A percentile compares a stretch with the other conserved stretches of the same genome.
Evolutionary conservation across 306 rosid species (phyloP).

Genomic region (Sophora flavescens): DNA sequence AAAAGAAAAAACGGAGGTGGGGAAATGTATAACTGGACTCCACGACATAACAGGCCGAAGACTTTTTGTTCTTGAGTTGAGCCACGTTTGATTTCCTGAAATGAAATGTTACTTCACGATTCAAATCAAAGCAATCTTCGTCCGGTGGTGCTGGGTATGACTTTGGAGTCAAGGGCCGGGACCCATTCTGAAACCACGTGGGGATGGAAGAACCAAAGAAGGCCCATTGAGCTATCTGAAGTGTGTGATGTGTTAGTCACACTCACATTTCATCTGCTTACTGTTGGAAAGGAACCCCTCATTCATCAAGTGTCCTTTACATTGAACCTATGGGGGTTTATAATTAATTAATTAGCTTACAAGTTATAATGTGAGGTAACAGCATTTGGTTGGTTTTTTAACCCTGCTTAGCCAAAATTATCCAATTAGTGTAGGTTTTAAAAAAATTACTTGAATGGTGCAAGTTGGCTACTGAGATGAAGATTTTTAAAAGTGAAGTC

Average conservation of each 20-base stretch:
- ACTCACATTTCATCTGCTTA: conserved; percentile 22
- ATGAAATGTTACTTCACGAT: neutral
- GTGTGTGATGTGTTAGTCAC: conserved; percentile 6
- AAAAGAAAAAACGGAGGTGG: neutral
- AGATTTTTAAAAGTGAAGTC: no score
- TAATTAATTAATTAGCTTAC: neutral
- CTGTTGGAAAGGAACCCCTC: conserved; percentile 34
- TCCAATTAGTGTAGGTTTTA: no score
- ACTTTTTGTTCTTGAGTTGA: neutral
- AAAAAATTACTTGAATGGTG: no score
- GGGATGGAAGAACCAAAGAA: neutral
- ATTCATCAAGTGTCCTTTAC: neutral
- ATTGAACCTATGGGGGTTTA: conserved; percentile 27
- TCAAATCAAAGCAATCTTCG: neutral
- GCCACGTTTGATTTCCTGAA: conserved; percentile 4
- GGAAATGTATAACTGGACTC: conserved; percentile 41
- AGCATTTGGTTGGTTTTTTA: neutral
- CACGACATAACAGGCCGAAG: conserved; percentile 3
- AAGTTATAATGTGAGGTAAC: neutral
- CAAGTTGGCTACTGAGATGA: no score
- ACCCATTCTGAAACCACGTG: conserved; percentile 6
- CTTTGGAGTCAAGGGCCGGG: conserved; percentile 7
- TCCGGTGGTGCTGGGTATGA: neutral
- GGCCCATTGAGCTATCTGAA: conserved; percentile 20
- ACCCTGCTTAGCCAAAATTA: no score